A percentile compares a stretch with the other conserved stretches of the same genome.
Evolutionary conservation across 2,329 filamentous ascomycete species (phyloP).

Genomic region (Trichophyton mentagrophytes): DNA sequence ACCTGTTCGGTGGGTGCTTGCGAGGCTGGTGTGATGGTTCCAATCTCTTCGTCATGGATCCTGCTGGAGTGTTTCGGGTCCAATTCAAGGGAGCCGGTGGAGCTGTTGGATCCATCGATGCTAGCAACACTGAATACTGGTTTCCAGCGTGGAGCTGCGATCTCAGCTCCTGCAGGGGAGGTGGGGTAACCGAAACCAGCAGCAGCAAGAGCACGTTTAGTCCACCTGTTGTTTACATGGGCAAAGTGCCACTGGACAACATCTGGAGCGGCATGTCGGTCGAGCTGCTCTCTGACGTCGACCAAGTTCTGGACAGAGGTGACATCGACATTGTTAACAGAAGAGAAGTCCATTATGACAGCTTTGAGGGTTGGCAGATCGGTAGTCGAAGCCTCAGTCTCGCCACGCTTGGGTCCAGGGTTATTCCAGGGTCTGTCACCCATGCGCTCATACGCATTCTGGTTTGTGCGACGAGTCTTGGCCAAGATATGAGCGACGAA

Average conservation of each 20-base stretch:
- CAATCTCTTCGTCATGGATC: slow-evolving; percentile 13
- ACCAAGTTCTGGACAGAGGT: slow-evolving; percentile 87
- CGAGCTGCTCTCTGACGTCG: slow-evolving; percentile 87
- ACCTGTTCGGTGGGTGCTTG: background rate
- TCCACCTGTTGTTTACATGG: slow-evolving; percentile 89
- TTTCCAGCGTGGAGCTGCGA: slow-evolving; percentile 59
- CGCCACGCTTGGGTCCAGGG: slow-evolving; percentile 55
- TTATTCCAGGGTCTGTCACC: slow-evolving; percentile 94
- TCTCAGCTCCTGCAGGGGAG: slow-evolving; percentile 34
- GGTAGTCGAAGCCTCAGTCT: slow-evolving; percentile 37
- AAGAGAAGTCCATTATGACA: slow-evolving; percentile 85
- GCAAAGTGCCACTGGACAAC: slow-evolving; percentile 91
- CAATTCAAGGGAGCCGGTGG: slow-evolving; percentile 54
- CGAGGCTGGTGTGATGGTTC: background rate
- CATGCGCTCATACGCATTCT: slow-evolving; percentile 48
- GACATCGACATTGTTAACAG: slow-evolving; percentile 86
- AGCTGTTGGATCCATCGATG: slow-evolving; percentile 58
- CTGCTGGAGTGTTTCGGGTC: slow-evolving; percentile 23
- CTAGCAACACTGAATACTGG: slow-evolving; percentile 93
- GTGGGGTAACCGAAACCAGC: slow-evolving; percentile 82
- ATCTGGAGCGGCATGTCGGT: slow-evolving; percentile 67
- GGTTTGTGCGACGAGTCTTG: slow-evolving; percentile 63
- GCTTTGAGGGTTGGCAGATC: slow-evolving; percentile 62
- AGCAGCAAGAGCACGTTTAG: slow-evolving; percentile 73
- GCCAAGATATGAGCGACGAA: slow-evolving; percentile 55